Percentiles rank a stretch among this genome's conserved stretches.
phyloP scores from a whole-genome alignment of 176 grass and related monocot genomes.

The Cenchrus fungigraminus region DNA sequence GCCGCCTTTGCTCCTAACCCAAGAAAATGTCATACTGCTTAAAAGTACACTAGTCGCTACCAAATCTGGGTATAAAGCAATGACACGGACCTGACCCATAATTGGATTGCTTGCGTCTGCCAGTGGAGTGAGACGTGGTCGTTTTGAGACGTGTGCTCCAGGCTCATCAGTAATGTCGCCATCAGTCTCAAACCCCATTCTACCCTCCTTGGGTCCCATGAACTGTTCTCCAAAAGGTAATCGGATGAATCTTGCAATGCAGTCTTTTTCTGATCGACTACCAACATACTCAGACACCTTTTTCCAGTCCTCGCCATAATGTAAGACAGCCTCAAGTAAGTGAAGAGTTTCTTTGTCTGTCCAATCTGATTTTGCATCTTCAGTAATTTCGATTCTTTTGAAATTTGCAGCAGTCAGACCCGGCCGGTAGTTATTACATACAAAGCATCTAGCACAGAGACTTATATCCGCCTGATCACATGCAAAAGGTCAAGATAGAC shows the following conservation, averaged over 20 bases:
- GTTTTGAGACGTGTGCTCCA: conserved; percentile 57
- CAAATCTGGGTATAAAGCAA: conserved; percentile 16
- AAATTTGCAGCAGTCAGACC: conserved; percentile 85
- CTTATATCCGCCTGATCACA: conserved; percentile 81
- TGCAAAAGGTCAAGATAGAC: conserved; percentile 35
- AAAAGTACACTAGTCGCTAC: conserved; percentile 14
- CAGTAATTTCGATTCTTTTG: conserved; percentile 78
- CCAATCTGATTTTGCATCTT: conserved; percentile 91
- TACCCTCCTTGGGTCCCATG: conserved; percentile 63
- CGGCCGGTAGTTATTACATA: conserved; percentile 80
- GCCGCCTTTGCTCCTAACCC: conserved; percentile 1
- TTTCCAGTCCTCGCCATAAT: conserved; percentile 94
- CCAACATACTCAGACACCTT: conserved; percentile 91
- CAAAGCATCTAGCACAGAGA: conserved; percentile 85
- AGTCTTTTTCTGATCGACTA: conserved; percentile 86
- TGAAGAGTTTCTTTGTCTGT: conserved; percentile 99
- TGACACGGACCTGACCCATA: conserved; percentile 78
- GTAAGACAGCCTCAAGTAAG: conserved; percentile 90
- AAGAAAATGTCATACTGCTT: conserved; percentile 6
- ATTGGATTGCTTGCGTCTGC: conserved; percentile 96
- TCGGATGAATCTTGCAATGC: conserved; percentile 83
- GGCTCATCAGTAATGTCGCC: conserved; percentile 44
- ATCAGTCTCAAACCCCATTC: conserved; percentile 46
- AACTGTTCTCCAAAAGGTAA: conserved; percentile 96
- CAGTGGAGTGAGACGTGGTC: conserved; percentile 67